Evolutionary conservation across 202 grass and related monocot species (phyloP).

Genomic region (Brachypodium distachyon): DNA sequence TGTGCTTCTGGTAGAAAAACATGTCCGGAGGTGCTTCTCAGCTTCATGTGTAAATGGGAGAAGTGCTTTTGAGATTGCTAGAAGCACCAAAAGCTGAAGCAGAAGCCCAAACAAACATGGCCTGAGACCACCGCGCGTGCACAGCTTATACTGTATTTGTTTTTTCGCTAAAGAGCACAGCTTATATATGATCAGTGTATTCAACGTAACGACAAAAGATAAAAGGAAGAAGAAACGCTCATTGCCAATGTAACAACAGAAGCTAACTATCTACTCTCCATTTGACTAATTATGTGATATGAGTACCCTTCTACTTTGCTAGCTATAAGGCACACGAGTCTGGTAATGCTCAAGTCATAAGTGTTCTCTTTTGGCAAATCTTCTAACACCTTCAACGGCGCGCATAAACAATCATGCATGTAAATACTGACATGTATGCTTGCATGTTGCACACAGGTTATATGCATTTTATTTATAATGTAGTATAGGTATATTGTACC

Average conservation of each 20-base stretch:
- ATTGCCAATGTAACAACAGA: not conserved
- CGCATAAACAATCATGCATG: not conserved
- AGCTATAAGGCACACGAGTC: not conserved
- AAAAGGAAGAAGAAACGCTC: not conserved
- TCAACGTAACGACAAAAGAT: slow-evolving; percentile 1
- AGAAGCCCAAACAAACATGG: too few species aligned
- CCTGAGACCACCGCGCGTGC: not conserved
- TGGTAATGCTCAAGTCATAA: not conserved
- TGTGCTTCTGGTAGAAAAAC: too few species aligned
- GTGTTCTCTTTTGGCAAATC: not conserved
- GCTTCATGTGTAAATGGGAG: too few species aligned
- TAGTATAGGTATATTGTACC: too few species aligned
- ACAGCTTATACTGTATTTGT: too few species aligned
- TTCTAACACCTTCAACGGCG: not conserved
- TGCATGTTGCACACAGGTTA: not conserved
- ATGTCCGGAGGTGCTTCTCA: too few species aligned
- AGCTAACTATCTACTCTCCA: not conserved
- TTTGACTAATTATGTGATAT: not conserved
- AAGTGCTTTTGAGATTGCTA: too few species aligned
- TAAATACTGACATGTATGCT: not conserved
- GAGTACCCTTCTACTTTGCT: not conserved
- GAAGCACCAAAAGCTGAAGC: too few species aligned
- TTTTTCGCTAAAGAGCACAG: too few species aligned
- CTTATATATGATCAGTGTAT: not conserved
- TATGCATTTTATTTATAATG: not conserved